Percentiles rank a stretch among this genome's conserved stretches.
phyloP scores from a whole-genome alignment of 371 early-diverging fungal species.

The Mucor piriformis region DNA sequence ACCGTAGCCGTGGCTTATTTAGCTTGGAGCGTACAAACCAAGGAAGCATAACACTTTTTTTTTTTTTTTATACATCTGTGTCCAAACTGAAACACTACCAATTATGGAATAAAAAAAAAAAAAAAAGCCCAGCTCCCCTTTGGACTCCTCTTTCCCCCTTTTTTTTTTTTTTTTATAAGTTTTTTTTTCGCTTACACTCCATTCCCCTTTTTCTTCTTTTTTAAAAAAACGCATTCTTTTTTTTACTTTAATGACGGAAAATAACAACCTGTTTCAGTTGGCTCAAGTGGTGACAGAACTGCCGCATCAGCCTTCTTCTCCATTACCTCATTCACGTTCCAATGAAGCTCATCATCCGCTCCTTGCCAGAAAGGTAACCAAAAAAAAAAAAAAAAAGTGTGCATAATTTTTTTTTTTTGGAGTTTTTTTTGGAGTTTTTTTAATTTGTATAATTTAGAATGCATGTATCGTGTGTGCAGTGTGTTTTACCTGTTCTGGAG shows the following conservation, averaged over 20 bases:
- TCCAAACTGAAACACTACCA: conserved; percentile 14
- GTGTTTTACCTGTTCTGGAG: conserved; percentile 56
- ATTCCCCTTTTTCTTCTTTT: conserved; percentile 2
- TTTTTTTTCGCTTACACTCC: conserved; percentile 2
- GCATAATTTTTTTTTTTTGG: not conserved
- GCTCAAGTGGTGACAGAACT: conserved; percentile 47
- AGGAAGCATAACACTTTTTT: conserved; percentile 22
- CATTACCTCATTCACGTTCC: conserved; percentile 11
- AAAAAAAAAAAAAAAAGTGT: not conserved
- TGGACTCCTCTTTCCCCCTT: not conserved
- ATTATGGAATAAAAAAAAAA: conserved; percentile 10
- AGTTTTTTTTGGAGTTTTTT: no score
- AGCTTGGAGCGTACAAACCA: conserved; percentile 36
- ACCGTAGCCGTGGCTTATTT: conserved; percentile 48
- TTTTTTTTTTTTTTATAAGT: conserved; percentile 1
- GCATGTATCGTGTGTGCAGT: conserved; percentile 55
- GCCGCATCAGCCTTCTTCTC: conserved; percentile 22
- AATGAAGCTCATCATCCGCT: conserved; percentile 20
- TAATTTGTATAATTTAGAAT: conserved; percentile 33
- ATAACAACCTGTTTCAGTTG: conserved; percentile 45
- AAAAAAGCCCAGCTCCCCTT: conserved; percentile 3
- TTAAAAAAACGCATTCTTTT: not conserved
- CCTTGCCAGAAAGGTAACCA: conserved; percentile 10
- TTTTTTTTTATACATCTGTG: not conserved
- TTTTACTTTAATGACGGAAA: conserved; percentile 21